These are phyloP conservation scores for Syzygium syzygioides DNA, from an alignment of 441 rosid genomes.

Conservation along the genomic window DNA sequence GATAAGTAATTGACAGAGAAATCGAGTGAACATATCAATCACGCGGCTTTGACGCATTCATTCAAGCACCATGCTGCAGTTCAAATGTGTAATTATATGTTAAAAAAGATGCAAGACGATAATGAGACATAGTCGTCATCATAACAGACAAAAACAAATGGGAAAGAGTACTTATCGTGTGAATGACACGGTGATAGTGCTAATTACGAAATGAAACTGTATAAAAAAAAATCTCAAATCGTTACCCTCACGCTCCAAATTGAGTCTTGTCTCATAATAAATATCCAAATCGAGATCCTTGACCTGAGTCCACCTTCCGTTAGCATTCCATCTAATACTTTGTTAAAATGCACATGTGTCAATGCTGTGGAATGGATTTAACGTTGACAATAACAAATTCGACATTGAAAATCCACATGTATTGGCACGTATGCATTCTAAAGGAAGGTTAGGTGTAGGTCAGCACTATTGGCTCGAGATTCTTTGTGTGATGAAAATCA, in stretches of 20 bases:
- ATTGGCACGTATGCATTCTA: background rate
- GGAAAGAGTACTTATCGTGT: background rate
- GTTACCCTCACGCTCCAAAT: fast-evolving
- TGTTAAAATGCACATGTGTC: background rate
- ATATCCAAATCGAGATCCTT: no score
- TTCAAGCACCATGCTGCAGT: background rate
- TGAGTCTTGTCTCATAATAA: no score
- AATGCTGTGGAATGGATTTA: background rate
- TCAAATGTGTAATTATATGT: background rate
- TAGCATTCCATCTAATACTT: background rate
- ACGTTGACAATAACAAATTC: background rate
- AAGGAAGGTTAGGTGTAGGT: background rate
- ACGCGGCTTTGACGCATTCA: background rate
- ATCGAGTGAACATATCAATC: background rate
- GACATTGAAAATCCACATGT: background rate
- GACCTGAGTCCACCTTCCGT: no score
- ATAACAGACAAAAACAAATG: background rate
- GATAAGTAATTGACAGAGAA: background rate
- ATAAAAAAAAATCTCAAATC: background rate
- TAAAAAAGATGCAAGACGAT: background rate
- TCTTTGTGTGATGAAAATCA: background rate
- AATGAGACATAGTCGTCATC: background rate
- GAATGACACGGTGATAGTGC: background rate
- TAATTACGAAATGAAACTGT: background rate
- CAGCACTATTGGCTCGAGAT: fast-evolving